Percentiles rank a stretch among this genome's conserved stretches.
Conservation (phyloP, 108 stramenopile genomes). For the Cyclotella baltica region DNA sequence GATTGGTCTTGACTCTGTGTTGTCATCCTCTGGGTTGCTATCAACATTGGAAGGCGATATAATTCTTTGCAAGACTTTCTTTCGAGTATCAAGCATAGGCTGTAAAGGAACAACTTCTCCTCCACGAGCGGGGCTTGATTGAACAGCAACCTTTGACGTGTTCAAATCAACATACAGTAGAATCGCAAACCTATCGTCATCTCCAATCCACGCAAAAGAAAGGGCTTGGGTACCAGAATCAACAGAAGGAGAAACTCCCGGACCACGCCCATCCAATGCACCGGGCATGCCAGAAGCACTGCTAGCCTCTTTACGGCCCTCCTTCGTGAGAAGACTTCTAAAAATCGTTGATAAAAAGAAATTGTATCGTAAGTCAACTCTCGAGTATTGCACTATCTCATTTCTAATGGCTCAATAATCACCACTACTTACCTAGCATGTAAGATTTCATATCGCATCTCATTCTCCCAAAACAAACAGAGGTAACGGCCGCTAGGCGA, state of each 20-base stretch:
- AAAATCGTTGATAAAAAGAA: no score
- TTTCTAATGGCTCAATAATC: no score
- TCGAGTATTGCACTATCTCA: no score
- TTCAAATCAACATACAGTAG: slow-evolving; percentile 18
- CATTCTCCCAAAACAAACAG: slow-evolving; percentile 72
- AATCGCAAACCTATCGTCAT: slow-evolving; percentile 75
- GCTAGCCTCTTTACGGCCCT: slow-evolving; percentile 24
- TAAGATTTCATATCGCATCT: slow-evolving; percentile 80
- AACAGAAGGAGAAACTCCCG: slow-evolving; percentile 61
- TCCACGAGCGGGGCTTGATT: slow-evolving; percentile 1
- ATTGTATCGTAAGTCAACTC: no score
- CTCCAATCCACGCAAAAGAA: slow-evolving; percentile 87
- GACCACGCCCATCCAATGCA: slow-evolving; percentile 49
- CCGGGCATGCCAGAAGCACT: slow-evolving; percentile 10
- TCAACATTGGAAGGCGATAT: neutral
- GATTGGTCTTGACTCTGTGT: slow-evolving; percentile 31
- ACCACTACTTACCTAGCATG: no score
- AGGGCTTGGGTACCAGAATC: slow-evolving; percentile 68
- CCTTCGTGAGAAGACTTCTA: slow-evolving; percentile 53
- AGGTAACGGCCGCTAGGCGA: slow-evolving; percentile 78
- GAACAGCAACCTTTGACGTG: neutral
- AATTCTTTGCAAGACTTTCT: neutral
- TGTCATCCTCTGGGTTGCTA: slow-evolving; percentile 30
- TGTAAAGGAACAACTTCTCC: neutral
- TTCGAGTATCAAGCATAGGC: neutral